Base-by-base conservation (phyloP, 2,329 filamentous ascomycete species). In the Didymella sp. region DNA sequence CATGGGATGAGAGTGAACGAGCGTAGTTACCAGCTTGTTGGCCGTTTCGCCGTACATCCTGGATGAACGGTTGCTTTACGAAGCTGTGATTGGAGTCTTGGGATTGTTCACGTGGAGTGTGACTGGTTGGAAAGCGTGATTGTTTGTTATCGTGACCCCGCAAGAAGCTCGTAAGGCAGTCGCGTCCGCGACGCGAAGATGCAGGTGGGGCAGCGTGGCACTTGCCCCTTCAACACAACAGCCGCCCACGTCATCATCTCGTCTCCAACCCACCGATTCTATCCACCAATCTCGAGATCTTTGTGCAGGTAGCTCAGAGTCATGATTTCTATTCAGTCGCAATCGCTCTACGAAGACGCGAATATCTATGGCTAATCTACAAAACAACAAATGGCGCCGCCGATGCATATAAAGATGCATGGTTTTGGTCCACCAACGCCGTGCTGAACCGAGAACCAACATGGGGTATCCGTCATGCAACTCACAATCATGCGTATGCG, bases 41-140 rank as follows among this genome's bases (percentile, higher is more conserved):
- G 90, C 91, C 58, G 91, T 80, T 74, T 96, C 92, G 66, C 92
- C 92, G 77, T 96, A 95, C 92, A 96, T 96, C 13, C 6, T 58
- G 38, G 42, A 13, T n/a, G 15, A 3, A 11, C 13, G 24, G 21
- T 13, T 9, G 12, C 28, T n/a, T 30, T 12, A n/a, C 21, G 24
- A 12, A 33, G 15, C 24, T 21, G 37, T 42, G 19, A 7, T 37
- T 17, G 5, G 8, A 9, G 9, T 22, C 6, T 6, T 25, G 17
- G 15, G 7, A 15, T 5, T 9, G 35, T n/a, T 7, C 17, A 4
- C 15, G 17, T 8, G 11, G 21, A 8, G 9, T 22, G n/a, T 46
- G 25, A 19, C 27, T 15, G 38, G 11, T 33, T 50, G 12, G 7
- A 12, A 4, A 17, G 25, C 7, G 15, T 3, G n/a, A 43, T 31